phyloP scores from a whole-genome alignment of 495 filamentous ascomycete species.

The Penicillium ucsense region DNA sequence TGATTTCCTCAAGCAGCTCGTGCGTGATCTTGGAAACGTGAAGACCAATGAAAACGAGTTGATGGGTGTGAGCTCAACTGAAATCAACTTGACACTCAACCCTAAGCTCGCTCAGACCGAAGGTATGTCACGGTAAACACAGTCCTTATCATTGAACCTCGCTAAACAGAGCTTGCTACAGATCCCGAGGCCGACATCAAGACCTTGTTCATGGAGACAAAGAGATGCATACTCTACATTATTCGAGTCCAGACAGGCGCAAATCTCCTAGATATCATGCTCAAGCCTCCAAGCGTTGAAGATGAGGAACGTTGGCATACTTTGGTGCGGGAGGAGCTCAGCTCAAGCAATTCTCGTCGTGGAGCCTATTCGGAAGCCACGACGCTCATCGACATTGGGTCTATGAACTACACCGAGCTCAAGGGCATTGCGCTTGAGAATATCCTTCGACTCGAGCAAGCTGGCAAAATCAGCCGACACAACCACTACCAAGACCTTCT shows the following conservation, averaged over 20 bases:
- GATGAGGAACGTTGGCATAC: constrained; percentile 83
- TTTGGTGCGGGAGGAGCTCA: constrained; percentile 75
- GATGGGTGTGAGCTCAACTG: constrained; percentile 72
- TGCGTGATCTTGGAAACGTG: constrained; percentile 86
- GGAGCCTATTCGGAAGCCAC: constrained; percentile 89
- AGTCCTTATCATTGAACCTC: neutral
- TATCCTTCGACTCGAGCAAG: constrained; percentile 75
- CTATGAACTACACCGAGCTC: constrained; percentile 83
- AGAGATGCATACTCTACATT: constrained; percentile 93
- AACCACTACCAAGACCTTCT: constrained; percentile 95
- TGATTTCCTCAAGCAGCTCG: constrained; percentile 82
- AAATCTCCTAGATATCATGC: constrained; percentile 89
- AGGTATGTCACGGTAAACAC: constrained; percentile 27
- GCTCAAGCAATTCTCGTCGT: constrained; percentile 54
- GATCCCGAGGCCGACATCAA: constrained; percentile 90
- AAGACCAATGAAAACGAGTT: constrained; percentile 93
- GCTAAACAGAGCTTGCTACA: constrained; percentile 1
- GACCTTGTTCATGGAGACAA: constrained; percentile 93
- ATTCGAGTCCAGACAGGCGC: constrained; percentile 90
- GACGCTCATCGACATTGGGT: constrained; percentile 73
- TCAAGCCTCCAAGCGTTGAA: constrained; percentile 75
- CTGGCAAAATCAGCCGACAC: constrained; percentile 76
- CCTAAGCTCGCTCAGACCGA: constrained; percentile 85
- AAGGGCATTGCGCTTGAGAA: constrained; percentile 92
- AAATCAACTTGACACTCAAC: constrained; percentile 86